Percentiles rank a stretch among this genome's conserved stretches.
phyloP scores from a whole-genome alignment of 495 filamentous ascomycete species.

The Aspergillus biplanus region DNA sequence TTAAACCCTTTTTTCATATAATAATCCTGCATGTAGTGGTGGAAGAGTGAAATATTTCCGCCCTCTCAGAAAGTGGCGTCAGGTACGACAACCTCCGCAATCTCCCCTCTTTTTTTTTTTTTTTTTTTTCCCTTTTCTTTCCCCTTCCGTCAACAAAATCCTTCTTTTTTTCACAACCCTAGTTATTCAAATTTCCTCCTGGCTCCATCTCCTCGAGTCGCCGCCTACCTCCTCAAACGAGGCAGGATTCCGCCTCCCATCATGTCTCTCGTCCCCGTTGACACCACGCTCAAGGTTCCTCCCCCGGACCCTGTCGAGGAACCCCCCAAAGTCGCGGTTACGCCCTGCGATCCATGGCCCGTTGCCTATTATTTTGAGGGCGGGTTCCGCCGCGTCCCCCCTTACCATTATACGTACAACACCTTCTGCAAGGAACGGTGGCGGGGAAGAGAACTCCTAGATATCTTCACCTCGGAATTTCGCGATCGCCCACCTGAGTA shows the following conservation, averaged over 20 bases:
- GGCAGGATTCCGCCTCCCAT: conserved; percentile 48
- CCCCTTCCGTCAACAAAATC: not conserved
- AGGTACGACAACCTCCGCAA: conserved; percentile 12
- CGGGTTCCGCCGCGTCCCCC: conserved; percentile 75
- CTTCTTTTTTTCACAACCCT: conserved; percentile 3
- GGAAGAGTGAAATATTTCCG: not conserved
- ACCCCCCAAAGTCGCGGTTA: conserved; percentile 59
- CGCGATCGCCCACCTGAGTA: conserved; percentile 84
- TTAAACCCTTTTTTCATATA: too few species aligned
- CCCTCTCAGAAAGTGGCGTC: not conserved
- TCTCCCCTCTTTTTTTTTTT: conserved; percentile 12
- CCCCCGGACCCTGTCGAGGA: conserved; percentile 38
- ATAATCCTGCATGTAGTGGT: too few species aligned
- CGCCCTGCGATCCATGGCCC: conserved; percentile 62
- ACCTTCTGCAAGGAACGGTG: conserved; percentile 91
- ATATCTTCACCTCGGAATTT: conserved; percentile 85
- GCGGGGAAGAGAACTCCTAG: conserved; percentile 73
- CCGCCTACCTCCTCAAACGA: conserved; percentile 61
- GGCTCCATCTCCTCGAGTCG: conserved; percentile 64
- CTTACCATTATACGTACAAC: conserved; percentile 93
- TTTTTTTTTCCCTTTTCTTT: not conserved
- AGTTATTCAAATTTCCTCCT: conserved; percentile 32
- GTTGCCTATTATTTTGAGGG: conserved; percentile 73
- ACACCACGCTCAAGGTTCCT: conserved; percentile 37
- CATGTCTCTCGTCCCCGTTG: conserved; percentile 60